Evolutionary conservation across 2,329 filamentous ascomycete genomes (phyloP).

Genomic region (Penicillium hesseltinei): DNA sequence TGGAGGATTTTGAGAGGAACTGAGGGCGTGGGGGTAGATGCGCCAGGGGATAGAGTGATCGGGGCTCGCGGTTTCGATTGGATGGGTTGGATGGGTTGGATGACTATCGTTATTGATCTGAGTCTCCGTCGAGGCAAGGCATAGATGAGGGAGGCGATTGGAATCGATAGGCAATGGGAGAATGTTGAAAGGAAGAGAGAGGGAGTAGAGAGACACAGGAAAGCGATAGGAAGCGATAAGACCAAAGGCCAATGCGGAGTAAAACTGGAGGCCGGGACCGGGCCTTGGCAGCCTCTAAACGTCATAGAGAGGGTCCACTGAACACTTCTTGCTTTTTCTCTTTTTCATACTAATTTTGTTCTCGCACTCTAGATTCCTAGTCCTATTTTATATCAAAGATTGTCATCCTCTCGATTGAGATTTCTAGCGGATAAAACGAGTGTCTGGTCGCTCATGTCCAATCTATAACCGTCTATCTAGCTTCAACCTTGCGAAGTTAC

Average conservation of each 20-base stretch:
- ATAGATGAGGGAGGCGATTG: not conserved
- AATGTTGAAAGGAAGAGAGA: not conserved
- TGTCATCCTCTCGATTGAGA: not conserved
- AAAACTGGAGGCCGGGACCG: slow-evolving; percentile 10
- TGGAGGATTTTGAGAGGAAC: slow-evolving; percentile 21
- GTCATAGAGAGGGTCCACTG: slow-evolving; percentile 26
- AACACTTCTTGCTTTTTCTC: slow-evolving; percentile 10
- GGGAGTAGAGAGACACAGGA: slow-evolving; percentile 13
- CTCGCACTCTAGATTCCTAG: not conserved
- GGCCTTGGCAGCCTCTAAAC: slow-evolving; percentile 24
- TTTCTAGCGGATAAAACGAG: not conserved
- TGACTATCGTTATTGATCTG: not conserved
- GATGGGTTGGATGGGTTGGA: not conserved
- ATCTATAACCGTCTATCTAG: not conserved
- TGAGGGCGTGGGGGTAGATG: slow-evolving; percentile 20
- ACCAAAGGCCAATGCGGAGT: slow-evolving; percentile 20
- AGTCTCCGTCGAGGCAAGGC: not conserved
- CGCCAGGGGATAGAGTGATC: not conserved
- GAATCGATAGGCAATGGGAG: slow-evolving; percentile 2
- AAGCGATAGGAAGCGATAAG: slow-evolving; percentile 25
- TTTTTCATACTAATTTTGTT: not conserved
- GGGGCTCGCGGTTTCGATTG: not conserved
- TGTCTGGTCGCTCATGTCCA: not conserved
- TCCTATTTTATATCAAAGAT: not conserved
- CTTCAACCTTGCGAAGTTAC: not conserved